Conservation (phyloP, 495 filamentous ascomycete genomes). For the Podospora tetraspora region DNA sequence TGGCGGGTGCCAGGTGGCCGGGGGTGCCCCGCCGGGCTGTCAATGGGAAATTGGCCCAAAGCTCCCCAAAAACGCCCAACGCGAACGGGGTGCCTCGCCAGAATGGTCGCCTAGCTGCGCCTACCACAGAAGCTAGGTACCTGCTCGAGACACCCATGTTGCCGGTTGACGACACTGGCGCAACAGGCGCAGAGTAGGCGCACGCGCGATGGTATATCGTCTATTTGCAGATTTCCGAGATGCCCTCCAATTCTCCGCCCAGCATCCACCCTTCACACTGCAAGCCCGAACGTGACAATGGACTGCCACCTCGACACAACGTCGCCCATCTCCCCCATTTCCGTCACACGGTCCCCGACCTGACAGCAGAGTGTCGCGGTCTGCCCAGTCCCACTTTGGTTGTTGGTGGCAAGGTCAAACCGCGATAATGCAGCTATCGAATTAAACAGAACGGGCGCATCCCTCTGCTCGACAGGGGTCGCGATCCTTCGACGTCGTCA, state of each 20-base stretch:
- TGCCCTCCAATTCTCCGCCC: neutral
- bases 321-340: neutral
- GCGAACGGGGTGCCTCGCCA: constrained; percentile 16
- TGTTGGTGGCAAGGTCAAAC: neutral
- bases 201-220: constrained; percentile 15
- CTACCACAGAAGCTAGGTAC: constrained; percentile 2
- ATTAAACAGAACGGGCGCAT: constrained; percentile 19
- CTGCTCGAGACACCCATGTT: neutral
- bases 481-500: constrained; percentile 21
- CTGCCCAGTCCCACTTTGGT: neutral
- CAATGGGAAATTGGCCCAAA: neutral
- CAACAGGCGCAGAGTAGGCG: constrained; percentile 17
- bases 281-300: neutral
- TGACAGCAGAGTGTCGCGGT: neutral
- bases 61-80: constrained; percentile 13
- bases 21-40: neutral
- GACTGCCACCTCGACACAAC: neutral
- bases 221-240: constrained; percentile 5
- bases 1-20: neutral
- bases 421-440: constrained; percentile 14
- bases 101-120: constrained; percentile 24
- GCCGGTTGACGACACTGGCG: constrained; percentile 9
- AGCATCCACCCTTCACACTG: neutral
- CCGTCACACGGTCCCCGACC: neutral
- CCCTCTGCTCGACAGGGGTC: constrained; percentile 17